Conservation (phyloP, 164 flowering plant genomes). For the Chimonanthus salicifolius region DNA sequence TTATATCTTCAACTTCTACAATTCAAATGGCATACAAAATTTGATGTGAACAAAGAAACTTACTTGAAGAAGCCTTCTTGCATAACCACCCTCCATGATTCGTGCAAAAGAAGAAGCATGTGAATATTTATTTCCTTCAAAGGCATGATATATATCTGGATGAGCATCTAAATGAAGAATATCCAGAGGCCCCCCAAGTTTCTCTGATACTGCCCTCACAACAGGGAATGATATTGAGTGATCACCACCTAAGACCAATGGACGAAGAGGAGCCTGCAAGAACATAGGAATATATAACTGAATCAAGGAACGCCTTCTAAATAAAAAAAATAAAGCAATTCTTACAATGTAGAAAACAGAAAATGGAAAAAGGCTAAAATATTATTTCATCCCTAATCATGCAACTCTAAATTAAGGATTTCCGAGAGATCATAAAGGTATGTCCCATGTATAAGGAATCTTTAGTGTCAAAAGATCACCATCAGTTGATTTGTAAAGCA, state of each 20-base stretch:
- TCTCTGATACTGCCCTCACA: slow-evolving; percentile 91
- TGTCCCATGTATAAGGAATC: background rate
- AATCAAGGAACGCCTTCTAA: background rate
- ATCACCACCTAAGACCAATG: slow-evolving; percentile 93
- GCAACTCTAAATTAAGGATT: background rate
- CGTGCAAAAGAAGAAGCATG: slow-evolving; percentile 99
- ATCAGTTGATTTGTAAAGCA: background rate
- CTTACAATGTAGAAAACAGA: background rate
- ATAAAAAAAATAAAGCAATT: background rate
- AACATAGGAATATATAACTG: slow-evolving; percentile 7
- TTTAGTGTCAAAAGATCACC: background rate
- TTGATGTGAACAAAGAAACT: slow-evolving; percentile 1
- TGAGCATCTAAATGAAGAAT: slow-evolving; percentile 99
- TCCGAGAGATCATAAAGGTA: background rate
- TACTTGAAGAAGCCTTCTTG: slow-evolving; percentile 86
- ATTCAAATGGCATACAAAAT: background rate
- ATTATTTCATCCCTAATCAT: background rate
- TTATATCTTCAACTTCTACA: background rate
- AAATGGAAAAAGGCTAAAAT: background rate
- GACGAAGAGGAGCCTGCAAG: slow-evolving; percentile 75
- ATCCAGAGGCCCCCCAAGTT: slow-evolving; percentile 97
- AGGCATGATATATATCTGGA: slow-evolving; percentile 87
- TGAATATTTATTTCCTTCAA: slow-evolving; percentile 95
- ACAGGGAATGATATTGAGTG: slow-evolving; percentile 95
- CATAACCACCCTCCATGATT: slow-evolving; percentile 99